Base-by-base conservation (phyloP, 208 protist species). In the Wallacemonas sp. region DNA sequence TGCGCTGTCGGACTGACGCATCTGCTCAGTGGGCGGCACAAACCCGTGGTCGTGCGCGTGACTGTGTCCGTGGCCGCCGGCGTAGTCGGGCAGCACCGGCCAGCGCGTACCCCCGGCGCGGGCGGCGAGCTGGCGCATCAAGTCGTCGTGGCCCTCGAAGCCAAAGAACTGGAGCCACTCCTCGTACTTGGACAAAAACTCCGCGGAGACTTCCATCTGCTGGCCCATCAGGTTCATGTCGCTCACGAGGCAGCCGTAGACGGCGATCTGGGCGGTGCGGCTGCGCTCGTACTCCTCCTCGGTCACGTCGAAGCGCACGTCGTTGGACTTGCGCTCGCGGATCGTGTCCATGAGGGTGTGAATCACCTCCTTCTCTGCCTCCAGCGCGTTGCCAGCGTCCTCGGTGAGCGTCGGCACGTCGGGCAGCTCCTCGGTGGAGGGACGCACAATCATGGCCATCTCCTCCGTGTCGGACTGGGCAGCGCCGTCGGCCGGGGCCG, bases 191-290 rank as follows among this genome's bases (percentile, higher is more conserved):
- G 65, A 57, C 7, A 92, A 45, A 64, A 95, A 92, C 46, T 86
- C 74, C 2, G 49, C 57, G 4, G 64, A 67, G 22, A 81, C 55
- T 25, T 50, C 57, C 67, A 87, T 76, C 50, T 93, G 86, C 39
- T 75, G 48, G 1, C 61, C 46, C 77, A 95, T 86, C 23, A 92
- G 76, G 26, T 65, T 82, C 72, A 89, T 89, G 61, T 95, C 86
- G 55, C 84, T 91, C 11, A 88, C 49, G 42, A 95, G 57, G 61
- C 84, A 91, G 25, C 88, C 82, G 77, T 93, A 95, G 7, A 95
- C 86, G 12, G 81, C 76, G 23, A 87, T 70, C 48, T 81, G 74
- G 5, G 89, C 89, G 26, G 54, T 59, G 46, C 84, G 86, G 59
- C 73, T 85, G 45, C 73, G 76, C 65, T 79, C 46, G 7, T 74